phyloP scores from a whole-genome alignment of 192 early-diverging fungal genomes.

The Chytriomyces sp. region DNA sequence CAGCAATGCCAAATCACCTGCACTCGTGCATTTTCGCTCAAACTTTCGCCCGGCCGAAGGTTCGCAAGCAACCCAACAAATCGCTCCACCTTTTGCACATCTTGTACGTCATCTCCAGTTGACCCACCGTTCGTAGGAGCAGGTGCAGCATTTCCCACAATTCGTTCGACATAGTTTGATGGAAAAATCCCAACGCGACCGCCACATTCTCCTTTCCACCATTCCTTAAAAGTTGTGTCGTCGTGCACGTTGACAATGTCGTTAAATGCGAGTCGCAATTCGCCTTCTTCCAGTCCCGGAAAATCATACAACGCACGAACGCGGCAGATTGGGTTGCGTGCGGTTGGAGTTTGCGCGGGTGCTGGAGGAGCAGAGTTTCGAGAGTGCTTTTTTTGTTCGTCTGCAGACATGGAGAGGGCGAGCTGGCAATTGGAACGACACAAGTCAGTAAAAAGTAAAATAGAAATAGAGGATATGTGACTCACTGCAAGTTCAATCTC shows the following conservation, averaged over 20 bases:
- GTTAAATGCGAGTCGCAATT: conserved; percentile 85
- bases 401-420: conserved; percentile 81
- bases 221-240: conserved; percentile 91
- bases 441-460: background rate
- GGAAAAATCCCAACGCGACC: conserved; percentile 95
- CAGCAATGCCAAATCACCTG: conserved; percentile 51
- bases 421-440: conserved; percentile 43
- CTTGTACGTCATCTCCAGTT: conserved; percentile 72
- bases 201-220: conserved; percentile 95
- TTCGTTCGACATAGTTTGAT: conserved; percentile 88
- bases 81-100: conserved; percentile 75
- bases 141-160: conserved; percentile 30
- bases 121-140: conserved; percentile 15
- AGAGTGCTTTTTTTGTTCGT: conserved; percentile 35
- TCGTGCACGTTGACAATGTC: conserved; percentile 92
- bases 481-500: conserved; percentile 83
- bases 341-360: conserved; percentile 24
- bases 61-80: conserved; percentile 75
- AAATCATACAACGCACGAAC: conserved; percentile 96
- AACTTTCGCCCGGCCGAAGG: conserved; percentile 83
- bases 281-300: conserved; percentile 83
- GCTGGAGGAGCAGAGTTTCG: background rate
- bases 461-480: background rate
- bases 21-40: conserved; percentile 87
- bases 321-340: conserved; percentile 65